These are phyloP conservation scores for Ustilago curta DNA, from an alignment of 1,284 basidiomycete species.

Conservation along the genomic window DNA sequence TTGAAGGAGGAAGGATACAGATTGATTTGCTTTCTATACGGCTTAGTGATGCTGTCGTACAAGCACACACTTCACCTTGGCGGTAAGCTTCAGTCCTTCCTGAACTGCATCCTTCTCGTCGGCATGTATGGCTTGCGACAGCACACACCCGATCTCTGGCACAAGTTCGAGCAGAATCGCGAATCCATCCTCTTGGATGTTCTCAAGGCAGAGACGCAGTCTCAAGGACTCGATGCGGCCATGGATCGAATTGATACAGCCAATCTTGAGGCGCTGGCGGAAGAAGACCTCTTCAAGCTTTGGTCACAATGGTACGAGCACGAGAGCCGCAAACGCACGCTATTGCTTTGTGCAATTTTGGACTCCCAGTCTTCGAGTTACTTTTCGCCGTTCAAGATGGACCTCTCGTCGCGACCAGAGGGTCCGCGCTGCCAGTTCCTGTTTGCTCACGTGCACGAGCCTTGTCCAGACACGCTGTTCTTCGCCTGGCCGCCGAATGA, in stretches of 20 bases:
- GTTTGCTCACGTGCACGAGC: conserved; percentile 38
- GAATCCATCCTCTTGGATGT: conserved; percentile 35
- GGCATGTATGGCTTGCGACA: conserved; percentile 30
- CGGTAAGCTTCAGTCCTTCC: conserved; percentile 20
- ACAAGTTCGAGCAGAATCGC: conserved; percentile 23
- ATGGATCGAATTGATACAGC: conserved; percentile 29
- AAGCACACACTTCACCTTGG: conserved; percentile 35
- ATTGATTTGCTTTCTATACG: conserved; percentile 32
- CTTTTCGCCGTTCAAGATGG: conserved; percentile 33
- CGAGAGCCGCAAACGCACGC: conserved; percentile 38
- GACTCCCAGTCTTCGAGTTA: conserved; percentile 41
- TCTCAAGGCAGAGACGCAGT: conserved; percentile 19
- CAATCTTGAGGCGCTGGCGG: conserved; percentile 4
- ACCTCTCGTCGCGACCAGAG: conserved; percentile 15
- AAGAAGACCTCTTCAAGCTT: conserved; percentile 21
- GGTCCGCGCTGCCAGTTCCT: conserved; percentile 44
- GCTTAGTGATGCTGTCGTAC: conserved; percentile 37
- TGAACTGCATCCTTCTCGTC: conserved; percentile 37
- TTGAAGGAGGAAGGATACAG: conserved; percentile 28
- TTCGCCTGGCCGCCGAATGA: conserved; percentile 34
- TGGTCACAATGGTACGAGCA: conserved; percentile 41
- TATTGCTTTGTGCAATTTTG: conserved; percentile 31
- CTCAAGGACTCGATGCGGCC: conserved; percentile 5
- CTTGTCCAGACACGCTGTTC: conserved; percentile 38
- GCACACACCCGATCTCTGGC: conserved; percentile 30